These are phyloP conservation scores for Suhomyces sp. DNA, from an alignment of 805 yeast species.

Conservation along the genomic window DNA sequence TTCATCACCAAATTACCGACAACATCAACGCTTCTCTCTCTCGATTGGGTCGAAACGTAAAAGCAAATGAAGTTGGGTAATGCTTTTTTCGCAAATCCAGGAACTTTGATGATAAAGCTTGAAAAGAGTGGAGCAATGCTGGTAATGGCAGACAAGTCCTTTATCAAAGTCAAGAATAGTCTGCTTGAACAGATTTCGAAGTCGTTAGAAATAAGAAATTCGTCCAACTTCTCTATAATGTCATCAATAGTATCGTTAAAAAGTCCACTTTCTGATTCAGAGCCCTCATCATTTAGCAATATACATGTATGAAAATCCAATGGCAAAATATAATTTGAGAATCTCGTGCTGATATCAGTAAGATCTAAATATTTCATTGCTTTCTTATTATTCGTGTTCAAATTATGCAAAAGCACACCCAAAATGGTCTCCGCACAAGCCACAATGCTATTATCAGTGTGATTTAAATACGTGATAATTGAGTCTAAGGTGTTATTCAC, in stretches of 20 bases:
- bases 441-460: conserved; percentile 14
- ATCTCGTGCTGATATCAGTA: conserved; percentile 12
- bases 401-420: conserved; percentile 37
- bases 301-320: conserved; percentile 34
- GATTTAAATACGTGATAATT: conserved; percentile 17
- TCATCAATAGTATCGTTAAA: conserved; percentile 12
- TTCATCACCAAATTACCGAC: conserved; percentile 10
- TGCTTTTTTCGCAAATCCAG: conserved; percentile 20
- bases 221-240: conserved; percentile 11
- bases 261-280: conserved; percentile 12
- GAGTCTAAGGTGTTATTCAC: conserved; percentile 25
- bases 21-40: conserved; percentile 4
- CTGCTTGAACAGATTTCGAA: conserved; percentile 29
- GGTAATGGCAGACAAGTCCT: conserved; percentile 26
- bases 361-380: conserved; percentile 21
- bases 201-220: conserved; percentile 5
- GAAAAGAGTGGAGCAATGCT: conserved; percentile 32
- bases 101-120: conserved; percentile 23
- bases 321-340: conserved; percentile 23
- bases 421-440: conserved; percentile 37
- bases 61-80: conserved; percentile 27
- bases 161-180: conserved; percentile 30
- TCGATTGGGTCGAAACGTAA: conserved; percentile 15
- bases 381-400: conserved; percentile 14
- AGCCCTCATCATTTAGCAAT: conserved; percentile 22